Base-by-base conservation (phyloP, 2,329 filamentous ascomycete species). In the Cladosporium cucumerinum region DNA sequence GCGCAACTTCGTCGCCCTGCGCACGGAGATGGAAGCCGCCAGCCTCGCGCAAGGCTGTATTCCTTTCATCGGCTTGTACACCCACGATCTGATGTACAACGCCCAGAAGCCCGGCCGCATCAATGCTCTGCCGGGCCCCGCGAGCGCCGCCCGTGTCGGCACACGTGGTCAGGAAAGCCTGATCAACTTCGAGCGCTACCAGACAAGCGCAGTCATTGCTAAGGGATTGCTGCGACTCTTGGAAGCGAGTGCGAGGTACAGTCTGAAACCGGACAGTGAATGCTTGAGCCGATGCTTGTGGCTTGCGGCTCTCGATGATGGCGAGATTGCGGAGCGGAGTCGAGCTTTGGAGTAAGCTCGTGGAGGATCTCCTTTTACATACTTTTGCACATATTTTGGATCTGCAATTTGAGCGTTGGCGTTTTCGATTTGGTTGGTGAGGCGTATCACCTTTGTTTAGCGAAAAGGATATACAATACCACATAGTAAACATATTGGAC, bases 161-260 rank as follows among this genome's bases (percentile, higher is more conserved):
- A 25, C 39, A 5, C 36, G 36, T 14, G 60, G 63, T 11, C 86
- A 86, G 5, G 85, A 90, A 66, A 87, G 88, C 16, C 81, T 95
- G 52, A 85, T 95, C 71, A 95, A 95, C 76, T 95, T 95, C 78
- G 91, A 94, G 79, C 85, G 90, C 65, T 92, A 90, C 71, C 89
- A 92, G 66, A 89, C 87, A 34, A 88, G 89, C 28, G 91, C 91
- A 3, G 84, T 85, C 1, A 89, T 93, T 46, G 88, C 94, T 69
- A 95, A 95, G 81, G 92, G 89, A 57, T 79, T 95, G 46, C 79
- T 94, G 48, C 84, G 91, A 25, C 81, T 95, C n/a, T 81, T 95
- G 11, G 91, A 95, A 77, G 89, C 90, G 1, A 93, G 90, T 74
- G 86, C 88, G 25, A 84, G 87, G 64, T 95, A 94, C 75, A 79